Evolutionary conservation across 345 rosid species (phyloP).

Genomic region (Punica granatum): DNA sequence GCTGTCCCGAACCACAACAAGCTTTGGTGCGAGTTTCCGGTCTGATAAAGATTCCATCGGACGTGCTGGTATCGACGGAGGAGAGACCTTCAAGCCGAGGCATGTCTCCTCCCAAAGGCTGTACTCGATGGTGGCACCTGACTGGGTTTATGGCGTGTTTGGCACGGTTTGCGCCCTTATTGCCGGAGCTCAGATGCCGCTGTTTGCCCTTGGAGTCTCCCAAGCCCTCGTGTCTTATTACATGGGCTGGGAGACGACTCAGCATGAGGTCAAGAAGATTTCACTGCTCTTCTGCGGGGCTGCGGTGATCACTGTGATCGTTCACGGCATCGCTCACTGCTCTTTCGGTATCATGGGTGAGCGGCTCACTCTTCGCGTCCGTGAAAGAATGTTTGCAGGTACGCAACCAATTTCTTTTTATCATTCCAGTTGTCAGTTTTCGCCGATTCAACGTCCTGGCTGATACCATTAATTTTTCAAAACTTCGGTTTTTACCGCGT

Average conservation of each 20-base stretch:
- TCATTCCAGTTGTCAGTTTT: not conserved
- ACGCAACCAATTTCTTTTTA: not conserved
- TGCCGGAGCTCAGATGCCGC: constrained; percentile 93
- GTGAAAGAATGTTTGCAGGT: constrained; percentile 82
- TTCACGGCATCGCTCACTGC: constrained; percentile 59
- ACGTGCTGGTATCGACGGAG: constrained; percentile 32
- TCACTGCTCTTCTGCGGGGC: constrained; percentile 60
- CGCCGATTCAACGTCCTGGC: no score
- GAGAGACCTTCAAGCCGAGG: constrained; percentile 29
- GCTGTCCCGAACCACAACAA: constrained; percentile 54
- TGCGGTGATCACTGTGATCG: constrained; percentile 50
- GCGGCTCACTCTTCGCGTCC: constrained; percentile 83
- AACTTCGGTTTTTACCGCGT: no score
- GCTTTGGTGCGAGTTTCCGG: constrained; percentile 64
- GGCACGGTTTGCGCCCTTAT: constrained; percentile 67
- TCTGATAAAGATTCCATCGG: constrained; percentile 75
- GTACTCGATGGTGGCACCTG: constrained; percentile 77
- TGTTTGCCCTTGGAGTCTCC: constrained; percentile 90
- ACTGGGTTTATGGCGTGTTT: constrained; percentile 70
- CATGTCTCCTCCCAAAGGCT: constrained; percentile 48
- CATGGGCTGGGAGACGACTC: constrained; percentile 68
- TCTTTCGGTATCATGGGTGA: constrained; percentile 90
- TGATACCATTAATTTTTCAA: no score
- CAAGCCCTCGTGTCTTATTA: constrained; percentile 83
- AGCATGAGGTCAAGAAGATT: constrained; percentile 68